Evolutionary conservation across 2,329 filamentous ascomycete genomes (phyloP).

Genomic region (Cladorrhinum sp.): DNA sequence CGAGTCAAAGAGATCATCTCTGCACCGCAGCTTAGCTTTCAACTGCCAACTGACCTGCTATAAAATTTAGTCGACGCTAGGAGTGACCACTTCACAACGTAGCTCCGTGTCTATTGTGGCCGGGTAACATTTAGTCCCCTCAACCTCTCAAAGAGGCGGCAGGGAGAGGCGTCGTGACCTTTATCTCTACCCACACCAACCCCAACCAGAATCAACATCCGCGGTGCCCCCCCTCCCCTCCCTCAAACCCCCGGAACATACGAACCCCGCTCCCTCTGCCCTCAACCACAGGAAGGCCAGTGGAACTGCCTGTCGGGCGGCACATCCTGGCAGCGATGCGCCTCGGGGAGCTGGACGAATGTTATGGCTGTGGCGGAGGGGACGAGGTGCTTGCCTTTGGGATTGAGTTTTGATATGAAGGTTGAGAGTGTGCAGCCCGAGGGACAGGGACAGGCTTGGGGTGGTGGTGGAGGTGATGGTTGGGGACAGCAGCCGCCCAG

Average conservation of each 20-base stretch:
- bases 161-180: not conserved
- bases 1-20: no score
- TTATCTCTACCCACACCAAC: not conserved
- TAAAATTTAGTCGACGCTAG: not conserved
- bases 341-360: slow-evolving; percentile 44
- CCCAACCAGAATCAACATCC: not conserved
- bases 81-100: no score
- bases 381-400: slow-evolving; percentile 44
- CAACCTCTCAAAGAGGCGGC: not conserved
- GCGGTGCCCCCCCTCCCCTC: not conserved
- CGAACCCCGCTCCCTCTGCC: slow-evolving; percentile 38
- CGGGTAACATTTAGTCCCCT: no score
- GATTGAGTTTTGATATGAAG: slow-evolving; percentile 40
- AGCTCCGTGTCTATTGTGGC: no score
- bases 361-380: slow-evolving; percentile 43
- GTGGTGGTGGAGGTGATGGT: not conserved
- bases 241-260: not conserved
- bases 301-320: slow-evolving; percentile 51
- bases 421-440: slow-evolving; percentile 28
- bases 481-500: not conserved
- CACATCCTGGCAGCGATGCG: slow-evolving; percentile 49
- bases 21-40: not conserved
- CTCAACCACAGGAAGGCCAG: slow-evolving; percentile 41
- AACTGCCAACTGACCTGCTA: not conserved
- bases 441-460: not conserved